Conservation (phyloP, 495 filamentous ascomycete genomes). For the Bathelium albidoporum region DNA sequence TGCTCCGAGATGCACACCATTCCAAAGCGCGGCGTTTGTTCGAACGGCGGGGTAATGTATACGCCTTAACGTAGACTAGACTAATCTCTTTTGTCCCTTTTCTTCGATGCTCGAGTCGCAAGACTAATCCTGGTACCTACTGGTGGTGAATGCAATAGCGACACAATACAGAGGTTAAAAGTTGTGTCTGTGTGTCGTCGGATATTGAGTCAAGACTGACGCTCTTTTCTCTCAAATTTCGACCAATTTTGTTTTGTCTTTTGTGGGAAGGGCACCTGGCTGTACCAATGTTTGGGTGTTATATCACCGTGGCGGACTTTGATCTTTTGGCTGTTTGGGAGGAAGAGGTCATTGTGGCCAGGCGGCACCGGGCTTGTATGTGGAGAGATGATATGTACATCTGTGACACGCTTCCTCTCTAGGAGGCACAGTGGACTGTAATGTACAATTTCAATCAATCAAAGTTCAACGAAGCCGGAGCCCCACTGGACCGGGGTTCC, state of each 20-base stretch:
- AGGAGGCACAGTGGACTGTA: not conserved
- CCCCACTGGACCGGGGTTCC: no score
- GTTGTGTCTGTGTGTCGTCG: not conserved
- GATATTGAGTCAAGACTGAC: not conserved
- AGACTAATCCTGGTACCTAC: not conserved
- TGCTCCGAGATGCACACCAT: not conserved
- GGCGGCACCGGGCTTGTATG: not conserved
- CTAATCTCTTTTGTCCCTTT: not conserved
- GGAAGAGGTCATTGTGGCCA: not conserved
- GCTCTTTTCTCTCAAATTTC: not conserved
- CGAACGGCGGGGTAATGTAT: not conserved
- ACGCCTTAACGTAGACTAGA: conserved; percentile 6
- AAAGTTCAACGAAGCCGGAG: not conserved
- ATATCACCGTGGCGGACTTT: not conserved
- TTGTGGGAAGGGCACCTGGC: not conserved
- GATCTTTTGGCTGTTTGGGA: not conserved
- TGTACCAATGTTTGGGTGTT: not conserved
- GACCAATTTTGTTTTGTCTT: not conserved
- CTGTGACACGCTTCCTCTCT: not conserved
- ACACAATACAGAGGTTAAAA: not conserved
- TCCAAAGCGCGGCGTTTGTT: not conserved
- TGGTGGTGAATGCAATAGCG: not conserved
- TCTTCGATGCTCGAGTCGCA: not conserved
- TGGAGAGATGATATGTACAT: not conserved
- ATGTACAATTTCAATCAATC: not conserved